Conservation (phyloP, 306 rosid genomes). For the Citrullus amarus region DNA sequence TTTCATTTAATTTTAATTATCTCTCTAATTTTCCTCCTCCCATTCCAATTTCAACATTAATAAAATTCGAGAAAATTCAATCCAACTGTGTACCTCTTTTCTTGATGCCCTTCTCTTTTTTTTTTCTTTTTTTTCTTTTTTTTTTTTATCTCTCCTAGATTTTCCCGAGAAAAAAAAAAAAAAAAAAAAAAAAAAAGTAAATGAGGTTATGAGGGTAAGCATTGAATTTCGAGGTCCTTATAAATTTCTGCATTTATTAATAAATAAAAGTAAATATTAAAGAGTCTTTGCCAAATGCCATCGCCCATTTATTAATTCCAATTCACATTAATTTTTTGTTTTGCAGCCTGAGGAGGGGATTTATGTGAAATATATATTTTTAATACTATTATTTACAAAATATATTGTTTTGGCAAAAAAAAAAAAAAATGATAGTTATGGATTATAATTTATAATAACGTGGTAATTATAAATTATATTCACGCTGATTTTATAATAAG, state of each 20-base stretch:
- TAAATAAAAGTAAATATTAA: neutral
- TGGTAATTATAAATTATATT: too few relatives aligned
- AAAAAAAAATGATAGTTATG: too few relatives aligned
- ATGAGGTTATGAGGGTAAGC: neutral
- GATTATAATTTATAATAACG: too few relatives aligned
- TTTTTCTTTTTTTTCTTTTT: neutral
- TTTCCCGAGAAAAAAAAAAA: neutral
- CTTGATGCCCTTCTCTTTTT: too few relatives aligned
- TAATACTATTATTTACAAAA: too few relatives aligned
- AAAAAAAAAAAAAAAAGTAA: neutral
- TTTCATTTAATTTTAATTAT: neutral
- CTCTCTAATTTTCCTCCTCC: neutral
- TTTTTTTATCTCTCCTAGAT: neutral
- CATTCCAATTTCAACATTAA: neutral
- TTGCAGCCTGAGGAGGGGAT: neutral
- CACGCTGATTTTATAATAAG: too few relatives aligned
- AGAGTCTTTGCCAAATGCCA: neutral
- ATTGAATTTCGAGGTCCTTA: neutral
- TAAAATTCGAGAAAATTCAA: neutral
- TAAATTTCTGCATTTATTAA: constrained; percentile 2
- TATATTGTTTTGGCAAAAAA: too few relatives aligned
- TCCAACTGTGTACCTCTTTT: neutral
- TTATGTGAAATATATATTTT: too few relatives aligned
- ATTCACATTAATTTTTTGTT: neutral
- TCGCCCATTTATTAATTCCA: neutral